phyloP scores from a whole-genome alignment of 441 rosid species.

The Isatis lusitanica region DNA sequence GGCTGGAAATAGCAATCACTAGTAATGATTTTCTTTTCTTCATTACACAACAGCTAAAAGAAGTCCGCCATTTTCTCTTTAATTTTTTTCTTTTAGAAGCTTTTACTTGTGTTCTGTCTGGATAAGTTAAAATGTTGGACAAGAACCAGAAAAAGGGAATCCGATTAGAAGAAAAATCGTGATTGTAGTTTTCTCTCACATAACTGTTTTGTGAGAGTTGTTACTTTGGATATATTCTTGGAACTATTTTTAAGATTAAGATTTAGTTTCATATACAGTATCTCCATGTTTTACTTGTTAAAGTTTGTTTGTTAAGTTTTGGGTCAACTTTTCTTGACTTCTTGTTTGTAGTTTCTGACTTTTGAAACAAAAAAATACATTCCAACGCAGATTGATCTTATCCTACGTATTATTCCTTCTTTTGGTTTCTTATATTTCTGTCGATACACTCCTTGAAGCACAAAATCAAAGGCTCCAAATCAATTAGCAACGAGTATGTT shows the following conservation, averaged over 20 bases:
- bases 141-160: slow-evolving; percentile 27
- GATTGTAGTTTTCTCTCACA: slow-evolving; percentile 26
- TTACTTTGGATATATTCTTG: slow-evolving; percentile 13
- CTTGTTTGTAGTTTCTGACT: neutral
- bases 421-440: neutral
- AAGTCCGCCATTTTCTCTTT: slow-evolving; percentile 4
- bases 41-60: neutral
- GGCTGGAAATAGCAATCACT: slow-evolving; percentile 5
- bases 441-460: neutral
- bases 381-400: no score
- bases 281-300: neutral
- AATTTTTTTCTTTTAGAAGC: neutral
- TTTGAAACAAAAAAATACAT: no score
- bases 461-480: neutral
- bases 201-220: neutral
- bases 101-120: slow-evolving; percentile 20
- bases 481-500: neutral
- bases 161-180: slow-evolving; percentile 34
- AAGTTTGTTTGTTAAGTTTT: neutral
- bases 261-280: neutral
- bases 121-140: slow-evolving; percentile 24
- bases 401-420: no score
- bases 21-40: slow-evolving; percentile 4
- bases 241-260: neutral
- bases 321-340: neutral